Conservation (phyloP, 805 yeast species). For the Kazachstania psychrophila region DNA sequence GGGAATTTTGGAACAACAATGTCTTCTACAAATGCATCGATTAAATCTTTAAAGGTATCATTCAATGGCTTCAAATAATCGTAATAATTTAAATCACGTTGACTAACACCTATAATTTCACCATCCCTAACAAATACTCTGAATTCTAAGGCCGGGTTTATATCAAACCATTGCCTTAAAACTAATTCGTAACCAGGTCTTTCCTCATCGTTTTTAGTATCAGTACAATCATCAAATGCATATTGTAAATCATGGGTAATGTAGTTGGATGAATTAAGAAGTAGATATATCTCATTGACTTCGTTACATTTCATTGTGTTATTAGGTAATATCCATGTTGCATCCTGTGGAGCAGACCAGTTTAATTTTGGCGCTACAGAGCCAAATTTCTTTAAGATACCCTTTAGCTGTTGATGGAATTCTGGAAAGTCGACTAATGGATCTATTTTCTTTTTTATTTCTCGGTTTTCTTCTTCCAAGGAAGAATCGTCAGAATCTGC, state of each 20-base stretch:
- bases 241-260: slow-evolving; percentile 73
- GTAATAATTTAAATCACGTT: slow-evolving; percentile 80
- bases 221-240: slow-evolving; percentile 48
- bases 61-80: slow-evolving; percentile 50
- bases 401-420: slow-evolving; percentile 46
- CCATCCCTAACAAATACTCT: slow-evolving; percentile 68
- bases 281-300: slow-evolving; percentile 66
- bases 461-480: slow-evolving; percentile 16
- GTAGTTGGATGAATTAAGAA: slow-evolving; percentile 82
- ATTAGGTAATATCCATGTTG: slow-evolving; percentile 80
- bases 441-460: slow-evolving; percentile 18
- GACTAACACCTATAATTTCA: slow-evolving; percentile 63
- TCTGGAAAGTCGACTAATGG: slow-evolving; percentile 47
- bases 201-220: slow-evolving; percentile 21
- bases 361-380: slow-evolving; percentile 80
- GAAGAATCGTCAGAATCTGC: slow-evolving; percentile 7
- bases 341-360: slow-evolving; percentile 96
- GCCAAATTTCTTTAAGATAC: slow-evolving; percentile 41
- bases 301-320: slow-evolving; percentile 64
- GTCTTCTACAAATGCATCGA: slow-evolving; percentile 48
- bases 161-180: slow-evolving; percentile 68
- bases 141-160: slow-evolving; percentile 88
- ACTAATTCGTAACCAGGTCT: slow-evolving; percentile 51
- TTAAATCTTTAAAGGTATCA: slow-evolving; percentile 38
- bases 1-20: slow-evolving; percentile 42